A percentile compares a stretch with the other conserved stretches of the same genome.
Evolutionary conservation across 2,329 filamentous ascomycete genomes (phyloP).

Genomic region (Aspergillus ochraceus): DNA sequence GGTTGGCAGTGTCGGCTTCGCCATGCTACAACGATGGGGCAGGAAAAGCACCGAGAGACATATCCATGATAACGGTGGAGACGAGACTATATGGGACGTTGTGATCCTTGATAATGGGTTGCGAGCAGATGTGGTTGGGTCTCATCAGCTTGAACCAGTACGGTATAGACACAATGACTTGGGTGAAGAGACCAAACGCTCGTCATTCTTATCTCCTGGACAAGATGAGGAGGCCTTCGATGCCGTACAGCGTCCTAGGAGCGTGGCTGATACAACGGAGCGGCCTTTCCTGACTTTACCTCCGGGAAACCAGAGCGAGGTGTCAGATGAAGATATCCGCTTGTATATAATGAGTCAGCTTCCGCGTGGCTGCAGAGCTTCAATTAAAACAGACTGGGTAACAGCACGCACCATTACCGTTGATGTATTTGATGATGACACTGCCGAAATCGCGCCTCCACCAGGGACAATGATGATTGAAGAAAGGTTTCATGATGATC

Average conservation of each 20-base stretch:
- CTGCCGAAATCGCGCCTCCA: conserved; percentile 43
- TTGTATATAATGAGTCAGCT: conserved; percentile 50
- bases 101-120: conserved; percentile 49
- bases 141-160: conserved; percentile 34
- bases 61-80: conserved; percentile 42
- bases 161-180: conserved; percentile 45
- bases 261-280: conserved; percentile 23
- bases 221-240: conserved; percentile 39
- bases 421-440: conserved; percentile 46
- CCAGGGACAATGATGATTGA: conserved; percentile 48
- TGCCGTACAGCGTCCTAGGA: conserved; percentile 37
- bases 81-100: conserved; percentile 49
- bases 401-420: conserved; percentile 49
- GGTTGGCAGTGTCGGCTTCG: conserved; percentile 46
- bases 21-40: conserved; percentile 49
- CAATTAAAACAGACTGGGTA: conserved; percentile 43
- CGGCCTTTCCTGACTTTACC: conserved; percentile 32
- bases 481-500: conserved; percentile 51
- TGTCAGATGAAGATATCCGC: conserved; percentile 48
- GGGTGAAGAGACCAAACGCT: conserved; percentile 49
- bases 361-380: conserved; percentile 43
- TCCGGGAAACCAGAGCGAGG: conserved; percentile 36
- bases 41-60: conserved; percentile 44
- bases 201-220: conserved; percentile 50
- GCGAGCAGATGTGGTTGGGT: conserved; percentile 49